These are phyloP conservation scores for Kwoniella botswanensis DNA, from an alignment of 768 basidiomycete species.

Conservation along the genomic window DNA sequence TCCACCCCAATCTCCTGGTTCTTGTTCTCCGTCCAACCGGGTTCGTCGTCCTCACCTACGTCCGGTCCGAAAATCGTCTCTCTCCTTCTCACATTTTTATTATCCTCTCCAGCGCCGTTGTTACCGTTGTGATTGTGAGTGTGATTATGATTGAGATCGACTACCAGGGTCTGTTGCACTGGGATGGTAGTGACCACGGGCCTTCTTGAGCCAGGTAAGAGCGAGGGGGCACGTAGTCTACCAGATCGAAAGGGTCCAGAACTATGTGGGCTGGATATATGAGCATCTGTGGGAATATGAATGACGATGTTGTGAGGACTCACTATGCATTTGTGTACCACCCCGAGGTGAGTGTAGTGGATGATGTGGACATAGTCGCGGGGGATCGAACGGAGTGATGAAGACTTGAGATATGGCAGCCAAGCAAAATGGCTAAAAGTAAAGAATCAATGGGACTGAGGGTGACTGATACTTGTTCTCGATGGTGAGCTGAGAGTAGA, in stretches of 20 bases:
- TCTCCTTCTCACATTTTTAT: constrained; percentile 62
- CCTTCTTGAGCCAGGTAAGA: constrained; percentile 31
- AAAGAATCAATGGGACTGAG: no score
- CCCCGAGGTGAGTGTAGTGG: constrained; percentile 1
- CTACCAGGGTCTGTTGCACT: constrained; percentile 50
- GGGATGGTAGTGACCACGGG: constrained; percentile 9
- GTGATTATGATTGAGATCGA: constrained; percentile 35
- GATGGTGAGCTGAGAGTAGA: neutral
- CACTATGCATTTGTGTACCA: constrained; percentile 33
- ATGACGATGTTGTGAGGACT: neutral
- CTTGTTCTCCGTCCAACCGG: constrained; percentile 62
- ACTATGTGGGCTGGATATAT: constrained; percentile 16
- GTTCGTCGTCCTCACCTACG: constrained; percentile 69
- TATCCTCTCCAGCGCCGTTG: constrained; percentile 22
- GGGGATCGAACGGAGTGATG: no score
- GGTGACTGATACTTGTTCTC: neutral
- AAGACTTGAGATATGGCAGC: no score
- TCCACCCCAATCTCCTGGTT: constrained; percentile 70
- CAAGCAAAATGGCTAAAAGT: no score
- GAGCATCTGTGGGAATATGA: neutral
- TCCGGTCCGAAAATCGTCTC: constrained; percentile 91
- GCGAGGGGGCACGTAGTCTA: constrained; percentile 46
- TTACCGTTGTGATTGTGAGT: constrained; percentile 8
- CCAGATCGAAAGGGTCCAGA: constrained; percentile 47
- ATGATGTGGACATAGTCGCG: neutral